These are phyloP conservation scores for Penicillium cinerascens DNA, from an alignment of 495 filamentous ascomycete species.

Conservation along the genomic window DNA sequence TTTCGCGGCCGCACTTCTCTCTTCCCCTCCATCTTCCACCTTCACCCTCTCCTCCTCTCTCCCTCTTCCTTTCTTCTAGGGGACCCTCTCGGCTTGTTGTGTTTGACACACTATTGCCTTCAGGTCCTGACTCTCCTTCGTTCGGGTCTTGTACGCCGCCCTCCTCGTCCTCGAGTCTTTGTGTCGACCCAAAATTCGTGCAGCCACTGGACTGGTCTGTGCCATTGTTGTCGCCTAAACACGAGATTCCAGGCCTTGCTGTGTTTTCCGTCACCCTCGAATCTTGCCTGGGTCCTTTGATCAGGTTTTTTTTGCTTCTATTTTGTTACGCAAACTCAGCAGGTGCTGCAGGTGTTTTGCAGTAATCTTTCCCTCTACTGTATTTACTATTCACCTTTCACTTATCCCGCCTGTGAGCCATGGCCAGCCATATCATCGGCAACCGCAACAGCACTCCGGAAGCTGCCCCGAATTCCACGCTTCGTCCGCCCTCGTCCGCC, in stretches of 20 bases:
- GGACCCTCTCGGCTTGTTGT: conserved; percentile 35
- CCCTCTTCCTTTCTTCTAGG: conserved; percentile 29
- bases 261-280: conserved; percentile 13
- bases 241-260: conserved; percentile 23
- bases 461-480: conserved; percentile 75
- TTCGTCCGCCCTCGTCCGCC: conserved; percentile 85
- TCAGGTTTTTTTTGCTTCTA: conserved; percentile 19
- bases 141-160: conserved; percentile 19
- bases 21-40: conserved; percentile 6
- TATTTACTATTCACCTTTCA: conserved; percentile 38
- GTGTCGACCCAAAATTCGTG: conserved; percentile 18
- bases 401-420: conserved; percentile 22
- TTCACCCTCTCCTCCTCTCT: conserved; percentile 9
- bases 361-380: conserved; percentile 42
- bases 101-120: conserved; percentile 51
- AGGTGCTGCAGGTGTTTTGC: conserved; percentile 81
- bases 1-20: conserved; percentile 16
- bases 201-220: conserved; percentile 54
- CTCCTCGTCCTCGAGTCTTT: conserved; percentile 14
- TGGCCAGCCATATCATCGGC: conserved; percentile 64
- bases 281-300: conserved; percentile 11
- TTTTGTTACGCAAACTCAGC: conserved; percentile 68
- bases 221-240: conserved; percentile 35
- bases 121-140: conserved; percentile 40
- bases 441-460: conserved; percentile 98